Base-by-base conservation (phyloP, 345 rosid genomes). In the Eucalyptus virginea region DNA sequence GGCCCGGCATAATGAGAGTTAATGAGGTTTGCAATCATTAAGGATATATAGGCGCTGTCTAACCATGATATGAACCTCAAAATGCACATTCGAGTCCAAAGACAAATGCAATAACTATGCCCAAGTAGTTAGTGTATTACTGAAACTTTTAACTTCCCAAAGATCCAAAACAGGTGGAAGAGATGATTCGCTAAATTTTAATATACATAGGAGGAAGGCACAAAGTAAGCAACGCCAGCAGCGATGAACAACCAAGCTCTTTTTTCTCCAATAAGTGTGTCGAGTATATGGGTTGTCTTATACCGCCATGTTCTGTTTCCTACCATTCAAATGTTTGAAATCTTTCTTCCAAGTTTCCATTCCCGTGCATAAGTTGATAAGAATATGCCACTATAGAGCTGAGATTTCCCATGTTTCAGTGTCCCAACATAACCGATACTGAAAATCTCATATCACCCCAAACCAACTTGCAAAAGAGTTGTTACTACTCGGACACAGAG, bases 261-360 rank as follows among this genome's bases (percentile, higher is more conserved):
- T 72, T 37, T 21, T 72, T 72, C 81, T 37, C 81, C 28, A 10
- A 3, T 18, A 72, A 72, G 8, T 19, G 26, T 0, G 28, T 72
- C 5, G 0, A 37, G 28, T 1, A 1, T 3, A 72, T 72, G 81
- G 28, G 23, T 37, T 72, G 0, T 72, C 1, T 34, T 37, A 18
- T 72, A 42, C 28, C 81, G 0, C 26, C 24, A 37, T 72, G 15
- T 72, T 2, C 45, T 37, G 28, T 72, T 34, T 2, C 23, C 0
- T 40, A 77, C 47, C 85, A 21, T 40, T 77, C 47, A 77, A 77
- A 40, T 21, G 85, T 21, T 40, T 40, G 47, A 40, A 77, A 40
- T 77, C 47, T 40, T 11, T 40, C 11, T 77, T 2, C 47, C 85
- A 40, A 77, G 85, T 77, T 11, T 77, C 47, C 8, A 77, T 77